Evolutionary conservation across 2,329 filamentous ascomycete genomes (phyloP), one percentile per base, ranked within the genome.

Genomic region (Fusarium scirpi): DNA sequence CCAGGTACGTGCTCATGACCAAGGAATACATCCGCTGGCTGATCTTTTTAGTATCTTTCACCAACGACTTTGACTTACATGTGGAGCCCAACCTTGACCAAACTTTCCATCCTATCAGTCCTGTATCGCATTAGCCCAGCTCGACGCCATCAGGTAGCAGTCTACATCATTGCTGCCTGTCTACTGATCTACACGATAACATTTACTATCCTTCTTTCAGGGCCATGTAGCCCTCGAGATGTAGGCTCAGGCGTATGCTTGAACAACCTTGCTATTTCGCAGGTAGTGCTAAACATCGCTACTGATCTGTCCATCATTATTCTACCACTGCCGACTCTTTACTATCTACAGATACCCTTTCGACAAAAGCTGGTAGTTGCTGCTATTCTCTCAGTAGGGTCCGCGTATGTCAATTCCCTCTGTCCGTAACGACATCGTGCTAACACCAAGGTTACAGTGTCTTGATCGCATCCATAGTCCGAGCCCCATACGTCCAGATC

Each of bases 91-190:
- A 44, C 55, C 4, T 15, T 53, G 13, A 58, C 46, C 2, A 58
- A 58, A 13, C 46, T 58, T 5, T 52, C 55, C 7, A 58, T 58
- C 6, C 8, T 58, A 2, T 53, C 47, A 8, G 55, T 58, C 3
- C 7, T 53, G 22, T 58, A 58, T 29, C 47, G 55, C 15, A 58
- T 58, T 13, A 58, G 34, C 16, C 55, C 55, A 20, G 25, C 46
- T 18, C 20, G 34, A 13, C n/a, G 32, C 4, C 24, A 58, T 12
- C 12, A 27, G 10, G n/a, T 41, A 7, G 16, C 24, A 4, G 46
- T 52, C 24, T 51, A 52, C 16, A 18, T 29, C 16, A 52, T 58
- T 0, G 55, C 45, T 3, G 3, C 16, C 5, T 20, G 13, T n/a
- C 7, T 41, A 15, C 15, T 58, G 16, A 32, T 52, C 3, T 58